Evolutionary conservation across 352 stramenopile genomes (phyloP), one percentile per base, ranked within the genome.

Genomic region (Globisporangium ultimum): DNA sequence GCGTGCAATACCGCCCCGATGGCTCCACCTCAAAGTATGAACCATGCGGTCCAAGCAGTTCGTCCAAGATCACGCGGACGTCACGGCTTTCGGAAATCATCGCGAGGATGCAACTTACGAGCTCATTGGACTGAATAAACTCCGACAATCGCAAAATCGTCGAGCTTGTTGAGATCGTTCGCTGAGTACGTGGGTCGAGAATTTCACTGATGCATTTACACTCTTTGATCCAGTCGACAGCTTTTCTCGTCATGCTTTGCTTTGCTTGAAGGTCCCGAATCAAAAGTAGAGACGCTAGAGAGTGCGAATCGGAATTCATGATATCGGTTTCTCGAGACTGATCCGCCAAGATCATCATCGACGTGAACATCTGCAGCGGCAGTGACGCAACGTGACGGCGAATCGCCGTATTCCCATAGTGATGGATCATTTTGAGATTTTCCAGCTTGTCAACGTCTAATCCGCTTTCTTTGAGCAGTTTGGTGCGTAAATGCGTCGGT

Each of bases 51-150:
- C 84, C 79, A 5, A 97, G 63, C 15, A 95, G 58, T 50, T 93
- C 79, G 47, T 93, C 79, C 7, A 97, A 58, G 22, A 90, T 87
- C 36, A 84, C 71, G 15, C 90, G 85, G 7, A 97, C 88, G 41
- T 92, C 78, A 24, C 84, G 80, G 45, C 85, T 91, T 58, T 97
- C 89, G 0, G 86, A 83, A 28, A 97, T 91, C 81, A 95, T 93
- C 0, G 89, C 89, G 20, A 97, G 70, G 11, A 93, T 90, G 12
- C 79, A 87, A 24, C 73, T 88, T n/a, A 96, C 74, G 12, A 96
- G 71, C 51, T 96, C 80, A 50, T 96, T 97, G 15, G 87, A 95
- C 69, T 95, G 86, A 48, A 96, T 91, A 57, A 95, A 96, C 21
- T 93, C 84, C 1, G 81, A 93, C 4, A 90, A 71, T 28, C 71